Conservation (phyloP, 2,329 filamentous ascomycete species). For the Neonectria sp. region DNA sequence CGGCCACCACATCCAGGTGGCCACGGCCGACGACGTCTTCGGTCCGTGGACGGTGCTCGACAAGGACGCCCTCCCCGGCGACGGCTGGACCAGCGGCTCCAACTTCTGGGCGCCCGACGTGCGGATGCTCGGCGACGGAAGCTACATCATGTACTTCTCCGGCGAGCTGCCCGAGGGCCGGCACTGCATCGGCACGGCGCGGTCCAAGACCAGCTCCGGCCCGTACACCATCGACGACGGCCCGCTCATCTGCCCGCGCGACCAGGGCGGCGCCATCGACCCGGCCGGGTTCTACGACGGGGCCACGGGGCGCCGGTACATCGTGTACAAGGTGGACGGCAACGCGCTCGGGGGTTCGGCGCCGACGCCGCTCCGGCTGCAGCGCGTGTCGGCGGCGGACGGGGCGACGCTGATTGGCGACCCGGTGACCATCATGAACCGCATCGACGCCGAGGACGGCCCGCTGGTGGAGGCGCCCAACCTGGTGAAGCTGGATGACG, state of each 20-base stretch:
- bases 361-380: slow-evolving; percentile 71
- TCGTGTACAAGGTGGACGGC: slow-evolving; percentile 78
- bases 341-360: slow-evolving; percentile 65
- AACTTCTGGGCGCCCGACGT: slow-evolving; percentile 77
- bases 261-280: slow-evolving; percentile 74
- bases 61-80: slow-evolving; percentile 69
- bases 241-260: slow-evolving; percentile 68
- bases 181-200: slow-evolving; percentile 74
- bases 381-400: slow-evolving; percentile 63
- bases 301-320: slow-evolving; percentile 67
- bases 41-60: slow-evolving; percentile 64
- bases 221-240: slow-evolving; percentile 65
- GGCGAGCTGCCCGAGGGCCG: slow-evolving; percentile 59
- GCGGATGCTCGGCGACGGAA: slow-evolving; percentile 61
- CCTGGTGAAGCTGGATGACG: slow-evolving; percentile 61
- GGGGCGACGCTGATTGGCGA: slow-evolving; percentile 68
- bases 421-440: slow-evolving; percentile 63
- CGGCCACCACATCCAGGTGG: slow-evolving; percentile 68
- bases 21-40: slow-evolving; percentile 63
- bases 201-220: slow-evolving; percentile 62
- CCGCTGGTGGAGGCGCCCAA: slow-evolving; percentile 75
- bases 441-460: slow-evolving; percentile 58
- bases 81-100: slow-evolving; percentile 67
- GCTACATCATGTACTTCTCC: slow-evolving; percentile 74
- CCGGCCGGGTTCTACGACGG: slow-evolving; percentile 71